Percentiles rank a stretch among this genome's conserved stretches.
phyloP scores from a whole-genome alignment of 1,284 basidiomycete genomes.

The Malassezia psittaci region DNA sequence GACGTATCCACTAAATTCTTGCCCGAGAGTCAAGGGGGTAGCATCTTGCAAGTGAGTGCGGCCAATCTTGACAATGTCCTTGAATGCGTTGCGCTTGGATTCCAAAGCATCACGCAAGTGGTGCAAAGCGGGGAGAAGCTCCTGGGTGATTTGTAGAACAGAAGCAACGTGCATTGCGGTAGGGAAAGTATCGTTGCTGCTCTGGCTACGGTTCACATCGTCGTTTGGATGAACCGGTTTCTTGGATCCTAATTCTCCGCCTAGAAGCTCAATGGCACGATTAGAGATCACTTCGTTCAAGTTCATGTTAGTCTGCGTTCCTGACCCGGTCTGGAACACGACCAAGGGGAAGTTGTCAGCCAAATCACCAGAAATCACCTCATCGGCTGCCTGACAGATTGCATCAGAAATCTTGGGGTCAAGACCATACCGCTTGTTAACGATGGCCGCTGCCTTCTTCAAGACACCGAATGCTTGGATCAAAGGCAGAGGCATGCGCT shows the following conservation, averaged over 20 bases:
- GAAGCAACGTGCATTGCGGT: constrained; percentile 98
- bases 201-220: constrained; percentile 99
- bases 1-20: constrained; percentile 97
- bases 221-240: constrained; percentile 98
- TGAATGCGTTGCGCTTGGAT: constrained; percentile 59
- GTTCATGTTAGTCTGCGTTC: constrained; percentile 99
- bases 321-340: constrained; percentile 97
- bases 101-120: constrained; percentile 74
- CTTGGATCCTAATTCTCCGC: constrained; percentile 89
- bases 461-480: constrained; percentile 97
- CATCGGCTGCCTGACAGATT: constrained; percentile 87
- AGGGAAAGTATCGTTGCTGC: constrained; percentile 98
- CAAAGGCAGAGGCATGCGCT: constrained; percentile 82
- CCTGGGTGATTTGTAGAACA: constrained; percentile 72
- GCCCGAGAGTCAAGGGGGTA: constrained; percentile 90
- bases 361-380: constrained; percentile 92
- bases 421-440: constrained; percentile 82
- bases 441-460: constrained; percentile 90
- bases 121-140: constrained; percentile 73
- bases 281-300: constrained; percentile 99
- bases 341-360: constrained; percentile 80
- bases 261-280: constrained; percentile 91
- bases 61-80: constrained; percentile 83
- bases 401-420: constrained; percentile 78
- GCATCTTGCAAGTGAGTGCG: constrained; percentile 95